A percentile compares a stretch with the other conserved stretches of the same genome.
phyloP scores from a whole-genome alignment of 1,284 basidiomycete species.

The Papiliotrema flavescens region DNA sequence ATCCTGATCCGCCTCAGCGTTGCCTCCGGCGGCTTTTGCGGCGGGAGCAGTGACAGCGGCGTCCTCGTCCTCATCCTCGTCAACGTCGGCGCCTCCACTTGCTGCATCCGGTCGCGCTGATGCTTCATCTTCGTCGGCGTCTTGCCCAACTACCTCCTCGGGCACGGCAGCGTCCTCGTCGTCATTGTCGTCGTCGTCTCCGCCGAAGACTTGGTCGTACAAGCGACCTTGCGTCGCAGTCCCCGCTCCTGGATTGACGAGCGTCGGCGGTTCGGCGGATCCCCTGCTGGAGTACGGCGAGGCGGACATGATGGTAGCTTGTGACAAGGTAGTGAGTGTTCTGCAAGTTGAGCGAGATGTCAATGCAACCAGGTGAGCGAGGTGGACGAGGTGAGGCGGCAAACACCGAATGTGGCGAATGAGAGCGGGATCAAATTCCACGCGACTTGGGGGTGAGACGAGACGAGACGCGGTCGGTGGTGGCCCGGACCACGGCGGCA shows the following conservation, averaged over 20 bases:
- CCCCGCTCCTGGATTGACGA: not conserved
- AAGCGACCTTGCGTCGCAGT: not conserved
- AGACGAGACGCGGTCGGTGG: too few species aligned
- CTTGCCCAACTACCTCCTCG: not conserved
- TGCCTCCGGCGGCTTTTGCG: not conserved
- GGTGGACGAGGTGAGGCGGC: not conserved
- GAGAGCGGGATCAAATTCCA: too few species aligned
- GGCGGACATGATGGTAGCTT: not conserved
- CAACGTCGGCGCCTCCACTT: not conserved
- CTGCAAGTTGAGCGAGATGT: not conserved
- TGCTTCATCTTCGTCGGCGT: not conserved
- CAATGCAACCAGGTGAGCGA: not conserved
- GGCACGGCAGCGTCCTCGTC: constrained; percentile 60
- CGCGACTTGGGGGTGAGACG: too few species aligned
- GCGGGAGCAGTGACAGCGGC: not conserved
- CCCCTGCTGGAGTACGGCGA: not conserved
- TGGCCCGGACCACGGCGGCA: too few species aligned
- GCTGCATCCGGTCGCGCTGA: not conserved
- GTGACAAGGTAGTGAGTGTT: too few species aligned
- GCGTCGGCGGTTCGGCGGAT: not conserved
- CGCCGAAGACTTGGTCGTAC: not conserved
- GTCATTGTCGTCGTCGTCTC: not conserved
- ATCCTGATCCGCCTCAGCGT: constrained; percentile 11
- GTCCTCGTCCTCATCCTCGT: constrained; percentile 3
- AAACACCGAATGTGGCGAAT: not conserved